Base-by-base conservation (phyloP, 257 asterid species). In the Fraxinus cuspidata region DNA sequence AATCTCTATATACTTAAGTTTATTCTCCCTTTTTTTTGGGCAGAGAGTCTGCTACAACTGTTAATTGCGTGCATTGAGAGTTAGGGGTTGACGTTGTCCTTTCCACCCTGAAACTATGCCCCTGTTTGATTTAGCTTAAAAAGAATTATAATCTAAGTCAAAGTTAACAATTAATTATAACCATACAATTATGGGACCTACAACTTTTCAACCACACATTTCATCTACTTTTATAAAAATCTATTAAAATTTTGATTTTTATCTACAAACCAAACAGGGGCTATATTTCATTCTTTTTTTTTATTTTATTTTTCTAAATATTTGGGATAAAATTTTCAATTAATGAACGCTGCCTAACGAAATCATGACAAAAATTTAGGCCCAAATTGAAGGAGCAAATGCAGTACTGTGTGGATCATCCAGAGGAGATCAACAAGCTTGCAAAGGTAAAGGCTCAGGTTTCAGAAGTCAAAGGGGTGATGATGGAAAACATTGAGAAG, bases 401-500 rank as follows among this genome's bases (percentile, higher is more conserved):
- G 99, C 96, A 93, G 80, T 95, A 90, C 73, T 95, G 98, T 76
- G 93, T 93, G 81, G 96, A 93, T 84, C 96, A 95, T 81, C 98
- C 99, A 29, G 99, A 95, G 68, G 99, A 95, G 86, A 82, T 95
- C 82, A 93, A 87, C 81, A 95, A 95, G 88, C 85, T 95, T 63
- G 70, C 98, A 2, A 88, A 93, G 88, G 98, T 95, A 87, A 91
- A 91, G 87, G 97, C 98, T 80, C 98, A 93, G 88, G 97, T 95
- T 85, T 81, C 95, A 42, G 97, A 92, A 91, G 98, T 94, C 77
- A 94, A 94, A 80, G 98, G 97, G 72, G 99, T 94, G 82, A 94
- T 94, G 99, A 94, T 92, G 97, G 99, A 94, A 76, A 94, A 94
- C 82, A 94, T 94, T 71, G 99, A 94, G 81, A 94, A 94, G 97